phyloP scores from a whole-genome alignment of 805 yeast species.

The Tetrapisispora namnaoensis region DNA sequence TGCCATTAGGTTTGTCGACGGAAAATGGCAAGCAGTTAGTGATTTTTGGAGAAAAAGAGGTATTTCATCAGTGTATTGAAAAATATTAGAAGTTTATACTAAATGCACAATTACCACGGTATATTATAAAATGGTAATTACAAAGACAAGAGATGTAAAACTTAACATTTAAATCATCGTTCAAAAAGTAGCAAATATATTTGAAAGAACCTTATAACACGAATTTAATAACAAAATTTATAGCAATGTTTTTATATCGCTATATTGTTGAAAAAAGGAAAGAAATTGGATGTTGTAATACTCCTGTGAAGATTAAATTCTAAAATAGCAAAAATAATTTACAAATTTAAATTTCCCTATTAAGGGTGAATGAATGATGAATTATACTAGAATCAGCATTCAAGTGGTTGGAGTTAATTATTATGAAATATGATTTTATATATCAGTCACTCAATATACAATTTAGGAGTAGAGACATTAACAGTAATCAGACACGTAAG shows the following conservation, averaged over 20 bases:
- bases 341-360: background rate
- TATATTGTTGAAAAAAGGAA: background rate
- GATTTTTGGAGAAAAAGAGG: slow-evolving; percentile 90
- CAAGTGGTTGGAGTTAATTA: no score
- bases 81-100: background rate
- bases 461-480: background rate
- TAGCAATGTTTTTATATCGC: background rate
- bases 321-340: background rate
- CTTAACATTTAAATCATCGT: background rate
- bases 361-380: background rate
- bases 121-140: background rate
- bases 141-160: background rate
- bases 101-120: background rate
- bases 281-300: background rate
- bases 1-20: slow-evolving; percentile 36
- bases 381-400: no score
- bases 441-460: background rate
- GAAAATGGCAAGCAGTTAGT: slow-evolving; percentile 61
- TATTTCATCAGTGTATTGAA: slow-evolving; percentile 17
- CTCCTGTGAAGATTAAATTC: background rate
- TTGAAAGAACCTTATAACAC: no score
- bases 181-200: no score
- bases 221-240: background rate
- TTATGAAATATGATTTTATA: no score
- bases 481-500: no score